Evolutionary conservation across 305 asterid species (phyloP), one percentile per base, ranked within the genome.

Genomic region (Rubia tinctorum): DNA sequence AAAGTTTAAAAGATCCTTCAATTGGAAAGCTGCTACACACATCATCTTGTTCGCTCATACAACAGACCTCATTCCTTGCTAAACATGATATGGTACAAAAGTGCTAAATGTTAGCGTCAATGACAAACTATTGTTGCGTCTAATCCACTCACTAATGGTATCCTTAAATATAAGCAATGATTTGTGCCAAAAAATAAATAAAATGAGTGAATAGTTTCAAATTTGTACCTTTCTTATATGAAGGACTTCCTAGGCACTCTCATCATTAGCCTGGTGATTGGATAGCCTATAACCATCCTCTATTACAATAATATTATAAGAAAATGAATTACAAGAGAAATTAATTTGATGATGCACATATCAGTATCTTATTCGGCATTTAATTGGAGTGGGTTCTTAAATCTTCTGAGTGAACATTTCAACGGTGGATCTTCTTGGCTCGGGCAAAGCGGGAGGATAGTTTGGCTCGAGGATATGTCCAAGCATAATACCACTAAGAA

Each of bases 191-290:
- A 27, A 27, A 27, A 27, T n/a, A 27, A 27, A 1, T 27, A 1
- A 27, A 27, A 27, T 27, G 30, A 27, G 30, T 1, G 30, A 27
- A 27, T 27, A 27, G 30, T 27, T 27, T 27, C 30, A 27, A 27
- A 27, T 27, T 27, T 27, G 30, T 1, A 27, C 30, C 2, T 27
- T 27, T 27, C 30, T 27, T 27, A 27, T 2, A 27, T 27, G 82
- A 22, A 75, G 76, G 22, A 79, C 79, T 30, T 66, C 58, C 76
- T 45, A 73, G 0, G 53, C 75, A 10, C 43, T 61, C 47, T 79
- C 58, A 14, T 79, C 74, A 13, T 79, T 79, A 17, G 82, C 79
- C 80, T 77, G 71, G 17, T 66, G 25, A 67, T 59, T 69, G 47
- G 47, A 53, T 15, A 75, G 82, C 61, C 61, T 5, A 8, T 66